Conservation (phyloP, 2,329 filamentous ascomycete species). For the Paecilomyces niveus region DNA sequence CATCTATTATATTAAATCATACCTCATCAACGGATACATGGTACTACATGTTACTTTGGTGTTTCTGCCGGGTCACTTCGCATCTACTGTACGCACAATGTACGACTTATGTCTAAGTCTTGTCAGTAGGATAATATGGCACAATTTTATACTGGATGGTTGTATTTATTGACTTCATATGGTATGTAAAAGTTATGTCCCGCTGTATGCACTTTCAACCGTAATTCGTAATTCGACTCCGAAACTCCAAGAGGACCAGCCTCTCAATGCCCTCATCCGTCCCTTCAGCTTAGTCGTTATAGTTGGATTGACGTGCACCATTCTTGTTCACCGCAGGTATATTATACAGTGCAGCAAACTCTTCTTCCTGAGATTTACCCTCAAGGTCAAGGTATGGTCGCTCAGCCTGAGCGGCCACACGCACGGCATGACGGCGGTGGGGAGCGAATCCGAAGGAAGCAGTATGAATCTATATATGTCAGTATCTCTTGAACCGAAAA, state of each 20-base stretch:
- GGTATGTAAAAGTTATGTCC: background rate
- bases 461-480: slow-evolving; percentile 40
- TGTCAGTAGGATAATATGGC: too few relatives aligned
- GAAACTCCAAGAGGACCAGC: background rate
- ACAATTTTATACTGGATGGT: too few relatives aligned
- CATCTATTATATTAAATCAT: background rate
- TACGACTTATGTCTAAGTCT: too few relatives aligned
- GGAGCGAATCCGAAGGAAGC: slow-evolving; percentile 52
- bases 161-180: background rate
- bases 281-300: slow-evolving; percentile 42
- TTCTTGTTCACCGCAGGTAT: slow-evolving; percentile 50
- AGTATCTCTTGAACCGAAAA: background rate
- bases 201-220: background rate
- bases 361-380: slow-evolving; percentile 50
- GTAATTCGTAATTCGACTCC: background rate
- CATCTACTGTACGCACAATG: background rate
- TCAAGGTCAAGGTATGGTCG: slow-evolving; percentile 36
- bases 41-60: background rate
- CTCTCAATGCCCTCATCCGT: background rate
- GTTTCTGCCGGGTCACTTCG: background rate
- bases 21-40: background rate
- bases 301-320: slow-evolving; percentile 49
- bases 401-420: slow-evolving; percentile 43
- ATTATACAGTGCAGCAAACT: slow-evolving; percentile 40
- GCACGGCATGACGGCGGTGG: slow-evolving; percentile 49